These are phyloP conservation scores for Linum usitatissimum DNA, from an alignment of 345 rosid species.

Conservation along the genomic window DNA sequence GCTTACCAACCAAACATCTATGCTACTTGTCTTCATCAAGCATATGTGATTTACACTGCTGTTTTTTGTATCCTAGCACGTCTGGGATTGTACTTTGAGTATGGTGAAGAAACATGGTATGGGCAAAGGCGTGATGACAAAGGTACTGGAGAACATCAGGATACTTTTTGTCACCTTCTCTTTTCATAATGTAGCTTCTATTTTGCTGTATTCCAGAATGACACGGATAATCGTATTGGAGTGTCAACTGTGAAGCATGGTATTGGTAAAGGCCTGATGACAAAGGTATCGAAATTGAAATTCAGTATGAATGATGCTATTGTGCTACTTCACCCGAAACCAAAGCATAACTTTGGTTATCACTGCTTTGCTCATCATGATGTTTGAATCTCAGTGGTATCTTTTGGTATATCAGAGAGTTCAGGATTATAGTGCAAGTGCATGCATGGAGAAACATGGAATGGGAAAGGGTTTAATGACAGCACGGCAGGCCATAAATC, in stretches of 20 bases:
- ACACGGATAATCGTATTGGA: not conserved
- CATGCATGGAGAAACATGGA: conserved; percentile 58
- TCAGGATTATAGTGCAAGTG: conserved; percentile 17
- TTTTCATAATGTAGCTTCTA: conserved; percentile 11
- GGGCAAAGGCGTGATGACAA: conserved; percentile 90
- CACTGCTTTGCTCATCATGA: not conserved
- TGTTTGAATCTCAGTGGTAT: conserved; percentile 6
- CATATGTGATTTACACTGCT: conserved; percentile 7
- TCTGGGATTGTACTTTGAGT: conserved; percentile 15
- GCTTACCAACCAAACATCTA: not conserved
- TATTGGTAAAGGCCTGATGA: not conserved
- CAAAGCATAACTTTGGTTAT: not conserved
- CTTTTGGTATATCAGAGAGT: no score
- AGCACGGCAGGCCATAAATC: conserved; percentile 68
- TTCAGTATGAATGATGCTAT: not conserved
- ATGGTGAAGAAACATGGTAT: conserved; percentile 65
- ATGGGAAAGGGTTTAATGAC: conserved; percentile 98
- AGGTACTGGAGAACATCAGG: not conserved
- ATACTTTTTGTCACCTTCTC: not conserved
- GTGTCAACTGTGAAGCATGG: not conserved
- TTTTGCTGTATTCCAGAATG: conserved; percentile 25
- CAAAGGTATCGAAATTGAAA: not conserved
- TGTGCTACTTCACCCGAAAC: not conserved
- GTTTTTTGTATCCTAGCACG: not conserved
- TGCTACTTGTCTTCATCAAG: not conserved